These are phyloP conservation scores for Cordyceps javanica DNA, from an alignment of 2,329 filamentous ascomycete species.

Conservation along the genomic window DNA sequence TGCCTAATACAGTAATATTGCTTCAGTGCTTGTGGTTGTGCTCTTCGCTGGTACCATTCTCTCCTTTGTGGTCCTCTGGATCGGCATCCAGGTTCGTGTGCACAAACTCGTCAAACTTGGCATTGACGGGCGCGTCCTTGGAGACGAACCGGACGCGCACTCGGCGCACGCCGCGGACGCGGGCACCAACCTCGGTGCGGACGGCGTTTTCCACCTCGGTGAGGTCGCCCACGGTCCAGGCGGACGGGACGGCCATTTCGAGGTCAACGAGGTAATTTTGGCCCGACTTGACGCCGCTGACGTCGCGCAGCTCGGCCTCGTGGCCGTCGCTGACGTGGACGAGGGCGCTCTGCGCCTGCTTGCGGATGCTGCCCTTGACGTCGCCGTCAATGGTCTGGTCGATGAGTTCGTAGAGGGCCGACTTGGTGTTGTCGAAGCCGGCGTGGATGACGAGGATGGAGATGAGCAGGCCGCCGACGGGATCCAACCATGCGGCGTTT, in stretches of 20 bases:
- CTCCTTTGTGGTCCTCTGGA: slow-evolving; percentile 37
- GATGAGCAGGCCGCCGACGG: slow-evolving; percentile 86
- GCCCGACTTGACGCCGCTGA: slow-evolving; percentile 89
- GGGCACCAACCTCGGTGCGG: slow-evolving; percentile 64
- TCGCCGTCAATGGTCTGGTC: slow-evolving; percentile 85
- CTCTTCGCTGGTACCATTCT: background rate
- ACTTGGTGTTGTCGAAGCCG: slow-evolving; percentile 77
- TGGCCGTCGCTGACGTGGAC: slow-evolving; percentile 45
- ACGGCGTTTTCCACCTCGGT: slow-evolving; percentile 67
- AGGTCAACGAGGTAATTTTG: slow-evolving; percentile 94
- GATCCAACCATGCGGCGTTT: slow-evolving; percentile 87
- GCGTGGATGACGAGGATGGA: slow-evolving; percentile 90
- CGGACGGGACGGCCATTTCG: slow-evolving; percentile 71
- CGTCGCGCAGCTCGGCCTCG: slow-evolving; percentile 64
- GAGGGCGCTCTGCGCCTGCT: slow-evolving; percentile 57
- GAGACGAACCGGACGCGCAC: slow-evolving; percentile 80
- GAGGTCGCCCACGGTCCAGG: slow-evolving; percentile 69
- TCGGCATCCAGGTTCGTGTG: slow-evolving; percentile 58
- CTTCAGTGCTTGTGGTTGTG: slow-evolving; percentile 10
- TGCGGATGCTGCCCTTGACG: slow-evolving; percentile 64
- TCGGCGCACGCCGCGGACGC: slow-evolving; percentile 76
- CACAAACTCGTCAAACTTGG: slow-evolving; percentile 74
- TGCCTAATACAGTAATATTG: no score
- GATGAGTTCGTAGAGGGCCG: slow-evolving; percentile 81
- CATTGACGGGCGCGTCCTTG: slow-evolving; percentile 50